Evolutionary conservation across 164 flowering plant species (phyloP), one percentile per base, ranked within the genome.

Genomic region (Echeveria elegans): DNA sequence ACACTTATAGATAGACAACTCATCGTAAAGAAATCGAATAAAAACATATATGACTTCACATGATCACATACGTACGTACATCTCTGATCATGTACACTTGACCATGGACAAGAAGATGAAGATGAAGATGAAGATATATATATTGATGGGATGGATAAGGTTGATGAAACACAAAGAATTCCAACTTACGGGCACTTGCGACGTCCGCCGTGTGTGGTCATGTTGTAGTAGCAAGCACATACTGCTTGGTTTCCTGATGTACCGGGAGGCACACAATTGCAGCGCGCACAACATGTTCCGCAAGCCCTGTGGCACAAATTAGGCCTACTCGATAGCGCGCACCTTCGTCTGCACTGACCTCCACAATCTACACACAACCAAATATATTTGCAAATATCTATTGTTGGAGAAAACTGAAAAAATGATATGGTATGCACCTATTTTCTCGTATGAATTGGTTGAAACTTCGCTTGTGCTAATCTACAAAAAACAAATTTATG

Each of bases 151-250:
- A 53, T 23, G 61, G 61, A 56, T 56, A 28, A 56, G 61, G 28
- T 52, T 23, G 26, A 23, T 7, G 58, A 12, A 1, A 43, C 5
- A 6, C 24, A 2, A 8, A 28, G 14, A 21, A 11, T 81, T 68
- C 61, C n/a, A 65, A 65, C 23, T 67, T 59, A 67, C 21, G 69
- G 69, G 61, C 69, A 67, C 62, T 67, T 67, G 69, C 43, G 69
- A 19, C 45, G 56, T 52, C 69, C 69, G 31, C 69, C 69, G 47
- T 48, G 69, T 28, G 69, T 67, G 52, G 43, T 67, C 62, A 50
- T 0, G 29, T 24, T n/a, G 59, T 56, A 56, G 43, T 67, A 67
- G n/a, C 69, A 67, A 26, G 69, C 31, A 52, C 69, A 67, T 11
- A 14, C 11, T 28, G 32, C n/a, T 14, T 53, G 34, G 31, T 67